Conservation (phyloP, 345 rosid genomes). For the Sonneratia alba region DNA sequence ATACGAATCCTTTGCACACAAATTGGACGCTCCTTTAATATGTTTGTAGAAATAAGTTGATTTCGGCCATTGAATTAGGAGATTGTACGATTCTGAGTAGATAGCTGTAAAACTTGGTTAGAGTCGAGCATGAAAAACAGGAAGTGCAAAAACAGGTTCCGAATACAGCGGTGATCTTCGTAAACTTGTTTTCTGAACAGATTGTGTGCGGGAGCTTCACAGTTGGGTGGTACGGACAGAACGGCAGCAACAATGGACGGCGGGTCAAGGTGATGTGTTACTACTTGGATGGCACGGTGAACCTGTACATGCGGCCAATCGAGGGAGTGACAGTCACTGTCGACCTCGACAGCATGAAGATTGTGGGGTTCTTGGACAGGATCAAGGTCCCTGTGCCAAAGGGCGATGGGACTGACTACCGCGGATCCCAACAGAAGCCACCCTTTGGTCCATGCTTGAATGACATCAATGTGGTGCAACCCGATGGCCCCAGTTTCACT, state of each 20-base stretch:
- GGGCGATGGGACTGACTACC: slow-evolving; percentile 59
- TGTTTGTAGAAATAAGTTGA: no score
- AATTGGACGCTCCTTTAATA: no score
- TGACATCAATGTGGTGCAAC: slow-evolving; percentile 9
- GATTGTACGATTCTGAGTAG: no score
- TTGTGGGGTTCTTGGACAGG: slow-evolving; percentile 13
- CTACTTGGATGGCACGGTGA: slow-evolving; percentile 15
- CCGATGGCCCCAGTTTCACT: slow-evolving; percentile 15
- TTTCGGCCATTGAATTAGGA: no score
- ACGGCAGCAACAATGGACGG: neutral
- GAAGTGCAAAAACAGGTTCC: no score
- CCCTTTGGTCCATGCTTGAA: slow-evolving; percentile 15
- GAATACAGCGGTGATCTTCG: no score
- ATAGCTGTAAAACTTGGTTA: no score
- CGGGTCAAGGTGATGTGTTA: slow-evolving; percentile 12
- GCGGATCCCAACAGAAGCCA: slow-evolving; percentile 16
- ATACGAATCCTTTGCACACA: no score
- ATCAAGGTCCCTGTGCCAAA: slow-evolving; percentile 46
- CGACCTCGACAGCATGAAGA: slow-evolving; percentile 13
- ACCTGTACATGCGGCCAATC: slow-evolving; percentile 16
- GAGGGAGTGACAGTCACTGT: slow-evolving; percentile 13
- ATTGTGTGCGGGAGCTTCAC: slow-evolving; percentile 54
- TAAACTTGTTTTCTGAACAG: neutral
- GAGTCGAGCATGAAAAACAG: no score
- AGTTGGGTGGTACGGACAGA: slow-evolving; percentile 60